Evolutionary conservation across 179 eudicot genomes (phyloP), one percentile per base, ranked within the genome.

Genomic region (Silene vulgaris): DNA sequence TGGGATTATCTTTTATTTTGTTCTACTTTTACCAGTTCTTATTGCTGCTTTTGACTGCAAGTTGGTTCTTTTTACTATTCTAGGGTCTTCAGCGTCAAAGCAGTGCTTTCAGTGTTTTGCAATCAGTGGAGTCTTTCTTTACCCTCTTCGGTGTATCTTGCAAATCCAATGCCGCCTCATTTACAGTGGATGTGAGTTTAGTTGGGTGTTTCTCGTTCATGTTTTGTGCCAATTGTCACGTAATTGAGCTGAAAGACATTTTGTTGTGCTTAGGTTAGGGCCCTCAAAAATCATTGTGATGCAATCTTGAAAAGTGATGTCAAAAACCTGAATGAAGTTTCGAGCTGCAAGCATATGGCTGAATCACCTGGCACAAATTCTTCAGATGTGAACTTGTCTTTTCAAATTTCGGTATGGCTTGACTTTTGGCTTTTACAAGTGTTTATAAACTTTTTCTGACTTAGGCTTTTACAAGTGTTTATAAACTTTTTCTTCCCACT

Each of bases 41-140:
- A 20, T 8, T 54, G 7, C 69, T 54, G 30, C 52, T 62, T 71
- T 50, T 71, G 29, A 50, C 77, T 37, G 21, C 9, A 19, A 20
- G 35, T n/a, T 75, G 9, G 59, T 21, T 40, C 59, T 76, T 40
- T 54, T 17, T 23, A 23, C 26, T 23, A 23, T 23, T 23, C 26
- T 80, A 93, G 98, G 98, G 96, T 62, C 83, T 94, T 76, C 94
- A 84, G 48, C 90, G 92, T 48, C 92, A 92, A 75, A 79, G 63
- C 66, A 80, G 89, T 81, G 96, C 97, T 32, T 81, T 86, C 37
- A 72, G 76, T 80, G 90, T 94, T 65, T 80, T 94, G 87, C 89
- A 89, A 76, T 86, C 92, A 59, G 86, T 81, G 50, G 91, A 89
- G 76, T 84, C 86, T 32, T 88, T 88, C 75, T 87, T 94, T 79